Percentiles rank a stretch among this genome's conserved stretches.
These are phyloP conservation scores for Pyrenophora teres DNA, from an alignment of 2,329 filamentous ascomycete genomes.

Conservation along the genomic window DNA sequence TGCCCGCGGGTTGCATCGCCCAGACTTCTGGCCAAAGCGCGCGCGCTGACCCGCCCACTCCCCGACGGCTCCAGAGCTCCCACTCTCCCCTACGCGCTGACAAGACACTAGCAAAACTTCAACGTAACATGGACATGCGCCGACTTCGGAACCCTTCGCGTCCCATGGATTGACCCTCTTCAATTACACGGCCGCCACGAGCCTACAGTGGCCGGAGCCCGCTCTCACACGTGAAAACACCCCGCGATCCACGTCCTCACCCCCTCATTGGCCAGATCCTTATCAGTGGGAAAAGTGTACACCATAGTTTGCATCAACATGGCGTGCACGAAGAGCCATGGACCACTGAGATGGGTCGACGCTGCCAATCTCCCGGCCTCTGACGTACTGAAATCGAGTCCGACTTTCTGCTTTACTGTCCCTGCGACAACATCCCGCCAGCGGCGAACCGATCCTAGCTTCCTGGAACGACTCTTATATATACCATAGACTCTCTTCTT, in stretches of 20 bases:
- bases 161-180: conserved; percentile 29
- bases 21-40: not conserved
- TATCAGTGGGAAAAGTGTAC: conserved; percentile 41
- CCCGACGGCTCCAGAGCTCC: conserved; percentile 17
- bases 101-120: conserved; percentile 11
- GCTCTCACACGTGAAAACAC: conserved; percentile 28
- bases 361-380: conserved; percentile 63
- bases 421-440: conserved; percentile 25
- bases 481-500: conserved; percentile 26
- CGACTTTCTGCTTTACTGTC: conserved; percentile 22
- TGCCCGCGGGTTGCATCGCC: conserved; percentile 4
- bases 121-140: conserved; percentile 30
- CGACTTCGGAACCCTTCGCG: conserved; percentile 16
- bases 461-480: conserved; percentile 32
- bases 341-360: conserved; percentile 62
- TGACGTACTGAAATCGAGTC: conserved; percentile 64
- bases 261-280: conserved; percentile 37
- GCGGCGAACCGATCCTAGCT: conserved; percentile 17
- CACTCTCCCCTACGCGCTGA: conserved; percentile 11
- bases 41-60: not conserved
- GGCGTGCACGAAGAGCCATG: conserved; percentile 21
- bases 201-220: conserved; percentile 25
- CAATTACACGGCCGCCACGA: conserved; percentile 32
- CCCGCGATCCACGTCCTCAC: conserved; percentile 20
- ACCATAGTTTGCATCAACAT: conserved; percentile 40